phyloP scores from a whole-genome alignment of 164 flowering plant genomes.

The Houttuynia cordata region DNA sequence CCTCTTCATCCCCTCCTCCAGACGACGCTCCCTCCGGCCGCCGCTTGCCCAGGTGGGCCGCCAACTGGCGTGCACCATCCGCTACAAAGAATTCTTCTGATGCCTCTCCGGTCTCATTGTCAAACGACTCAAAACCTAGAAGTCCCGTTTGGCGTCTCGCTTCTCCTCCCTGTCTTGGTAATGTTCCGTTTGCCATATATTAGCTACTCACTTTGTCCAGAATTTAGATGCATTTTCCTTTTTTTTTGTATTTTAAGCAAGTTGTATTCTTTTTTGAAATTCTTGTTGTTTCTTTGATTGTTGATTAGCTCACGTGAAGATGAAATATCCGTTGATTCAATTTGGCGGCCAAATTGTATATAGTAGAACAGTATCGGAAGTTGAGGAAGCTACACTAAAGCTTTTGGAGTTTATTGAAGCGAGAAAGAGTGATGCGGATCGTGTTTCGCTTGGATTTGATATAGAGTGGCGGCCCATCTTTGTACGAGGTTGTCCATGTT shows the following conservation, averaged over 20 bases:
- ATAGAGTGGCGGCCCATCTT: constrained; percentile 82
- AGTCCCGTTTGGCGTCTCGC: background rate
- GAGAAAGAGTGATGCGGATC: constrained; percentile 24
- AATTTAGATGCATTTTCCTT: background rate
- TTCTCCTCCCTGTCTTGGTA: constrained; percentile 7
- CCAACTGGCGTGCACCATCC: background rate
- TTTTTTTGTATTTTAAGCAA: too few species aligned
- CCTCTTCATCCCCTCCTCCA: background rate
- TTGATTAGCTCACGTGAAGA: constrained; percentile 17
- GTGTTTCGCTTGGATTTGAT: constrained; percentile 53
- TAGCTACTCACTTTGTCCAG: too few species aligned
- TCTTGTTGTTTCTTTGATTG: background rate
- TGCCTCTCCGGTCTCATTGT: background rate
- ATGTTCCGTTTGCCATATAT: background rate
- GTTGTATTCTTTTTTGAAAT: background rate
- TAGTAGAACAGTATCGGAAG: constrained; percentile 44
- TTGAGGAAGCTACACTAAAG: constrained; percentile 49
- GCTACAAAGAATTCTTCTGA: background rate
- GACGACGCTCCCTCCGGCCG: background rate
- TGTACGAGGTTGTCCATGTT: constrained; percentile 31
- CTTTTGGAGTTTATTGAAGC: constrained; percentile 32
- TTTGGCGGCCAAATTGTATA: constrained; percentile 51
- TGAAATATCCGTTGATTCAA: constrained; percentile 28
- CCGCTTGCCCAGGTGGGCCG: background rate
- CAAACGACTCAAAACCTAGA: constrained; percentile 1